phyloP scores from a whole-genome alignment of 306 rosid genomes.

The Begonia loranthoides region DNA sequence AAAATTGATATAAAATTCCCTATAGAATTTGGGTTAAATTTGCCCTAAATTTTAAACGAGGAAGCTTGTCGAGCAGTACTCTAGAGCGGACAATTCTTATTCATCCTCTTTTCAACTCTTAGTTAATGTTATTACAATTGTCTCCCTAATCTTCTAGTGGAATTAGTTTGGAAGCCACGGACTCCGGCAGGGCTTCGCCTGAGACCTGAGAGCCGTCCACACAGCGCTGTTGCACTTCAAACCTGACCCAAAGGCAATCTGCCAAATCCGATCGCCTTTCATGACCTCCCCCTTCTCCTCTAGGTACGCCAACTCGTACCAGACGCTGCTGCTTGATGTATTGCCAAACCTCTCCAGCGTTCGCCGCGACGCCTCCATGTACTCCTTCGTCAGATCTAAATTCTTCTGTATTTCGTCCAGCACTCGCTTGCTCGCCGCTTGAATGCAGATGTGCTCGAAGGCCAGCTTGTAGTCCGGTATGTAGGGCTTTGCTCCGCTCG shows the following conservation, averaged over 20 bases:
- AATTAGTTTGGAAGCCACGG: slow-evolving; percentile 25
- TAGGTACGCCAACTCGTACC: slow-evolving; percentile 53
- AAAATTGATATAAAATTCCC: no score
- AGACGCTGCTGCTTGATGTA: slow-evolving; percentile 55
- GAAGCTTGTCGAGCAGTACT: no score
- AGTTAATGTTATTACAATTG: no score
- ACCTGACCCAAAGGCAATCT: slow-evolving; percentile 23
- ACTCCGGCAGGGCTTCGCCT: slow-evolving; percentile 16
- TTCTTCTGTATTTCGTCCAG: slow-evolving; percentile 42
- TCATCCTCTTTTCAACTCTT: no score
- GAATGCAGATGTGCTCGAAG: slow-evolving; percentile 20
- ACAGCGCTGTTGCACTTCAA: slow-evolving; percentile 33
- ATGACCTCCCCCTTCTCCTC: slow-evolving; percentile 36
- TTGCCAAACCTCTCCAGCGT: slow-evolving; percentile 61
- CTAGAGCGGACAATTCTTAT: no score
- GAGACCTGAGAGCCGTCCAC: slow-evolving; percentile 38
- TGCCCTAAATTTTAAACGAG: no score
- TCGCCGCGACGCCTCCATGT: slow-evolving; percentile 55
- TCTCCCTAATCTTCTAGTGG: no score
- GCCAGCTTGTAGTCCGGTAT: slow-evolving; percentile 1
- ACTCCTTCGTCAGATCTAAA: slow-evolving; percentile 31
- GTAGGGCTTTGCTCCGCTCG: not conserved
- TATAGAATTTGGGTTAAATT: no score
- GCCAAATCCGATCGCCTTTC: slow-evolving; percentile 38
- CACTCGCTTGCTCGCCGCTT: slow-evolving; percentile 47